Base-by-base conservation (phyloP, 1,284 basidiomycete species). In the Cryptococcus amylolentus region DNA sequence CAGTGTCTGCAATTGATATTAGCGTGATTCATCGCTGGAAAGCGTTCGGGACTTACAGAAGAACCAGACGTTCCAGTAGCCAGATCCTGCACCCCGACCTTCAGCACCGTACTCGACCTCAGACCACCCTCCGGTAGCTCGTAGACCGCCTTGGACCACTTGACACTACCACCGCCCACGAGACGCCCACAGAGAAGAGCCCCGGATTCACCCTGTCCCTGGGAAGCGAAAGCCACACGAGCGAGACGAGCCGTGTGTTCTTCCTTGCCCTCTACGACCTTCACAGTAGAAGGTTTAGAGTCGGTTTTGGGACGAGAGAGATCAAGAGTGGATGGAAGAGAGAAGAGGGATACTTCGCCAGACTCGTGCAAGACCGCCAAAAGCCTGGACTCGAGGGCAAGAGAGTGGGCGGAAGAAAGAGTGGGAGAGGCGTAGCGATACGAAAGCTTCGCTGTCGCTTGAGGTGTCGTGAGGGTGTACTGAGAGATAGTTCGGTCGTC, bases 401-500 rank as follows among this genome's bases (percentile, higher is more conserved):
- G 75, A 18, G 78, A 78, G 48, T 85, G 83, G 5, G 83, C 85
- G 51, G 86, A 84, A 2, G 87, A 84, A 64, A 88, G 84, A 13
- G 73, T 76, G 5, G 73, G 72, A 0, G 88, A 79, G 7, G 87
- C 53, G 84, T 81, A 72, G 78, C 84, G 59, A 84, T 72, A 84
- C 78, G 47, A 74, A 59, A 55, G 78, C 77, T 52, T 51, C 66
- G 77, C 57, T 71, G 77, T 28, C 23, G 55, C 79, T 75, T 58
- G 83, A 63, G 67, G 83, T 85, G 49, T 86, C 66, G 66, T 84
- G n/a, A 73, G 51, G 12, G 71, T 76, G 58, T 74, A 76, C 58
- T 76, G 73, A 5, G 71, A 87, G n/a, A 89, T 78, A 45, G 87
- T 84, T 20, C 89, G 83, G 74, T 91, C 89, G 31, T 82, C 82